phyloP scores from a whole-genome alignment of 176 grass and related monocot genomes.

The Oryza meyeriana region DNA sequence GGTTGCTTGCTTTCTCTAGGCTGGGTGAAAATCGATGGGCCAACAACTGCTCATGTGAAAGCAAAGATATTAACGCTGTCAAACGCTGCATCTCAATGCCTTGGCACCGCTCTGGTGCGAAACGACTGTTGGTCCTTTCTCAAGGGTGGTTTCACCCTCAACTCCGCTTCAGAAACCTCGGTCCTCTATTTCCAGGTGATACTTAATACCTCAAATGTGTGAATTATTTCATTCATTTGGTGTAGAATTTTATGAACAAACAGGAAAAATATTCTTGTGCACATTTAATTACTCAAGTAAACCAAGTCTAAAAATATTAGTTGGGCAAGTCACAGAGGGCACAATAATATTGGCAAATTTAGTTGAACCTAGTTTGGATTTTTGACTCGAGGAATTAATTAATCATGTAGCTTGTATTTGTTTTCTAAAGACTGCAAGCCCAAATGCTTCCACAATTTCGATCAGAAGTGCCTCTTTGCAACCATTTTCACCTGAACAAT shows the following conservation, averaged over 20 bases:
- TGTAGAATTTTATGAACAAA: not conserved
- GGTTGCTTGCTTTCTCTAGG: constrained; percentile 32
- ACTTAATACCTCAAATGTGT: not conserved
- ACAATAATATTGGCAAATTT: not conserved
- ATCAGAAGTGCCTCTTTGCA: constrained; percentile 68
- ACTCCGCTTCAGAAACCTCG: constrained; percentile 45
- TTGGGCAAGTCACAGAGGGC: not conserved
- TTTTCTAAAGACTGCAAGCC: constrained; percentile 27
- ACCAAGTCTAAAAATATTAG: no score
- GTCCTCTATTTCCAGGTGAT: constrained; percentile 81
- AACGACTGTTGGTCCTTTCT: constrained; percentile 90
- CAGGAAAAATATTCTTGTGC: not conserved
- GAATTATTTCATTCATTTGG: not conserved
- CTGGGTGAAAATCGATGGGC: constrained; percentile 69
- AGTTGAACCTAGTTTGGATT: not conserved
- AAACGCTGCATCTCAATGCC: constrained; percentile 46
- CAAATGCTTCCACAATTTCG: constrained; percentile 57
- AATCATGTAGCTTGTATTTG: not conserved
- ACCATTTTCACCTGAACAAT: constrained; percentile 59
- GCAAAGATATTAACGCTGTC: constrained; percentile 53
- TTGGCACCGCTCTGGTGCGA: constrained; percentile 57
- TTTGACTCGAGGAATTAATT: not conserved
- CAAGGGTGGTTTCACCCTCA: constrained; percentile 75
- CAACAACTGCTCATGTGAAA: constrained; percentile 51
- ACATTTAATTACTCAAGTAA: no score